phyloP scores from a whole-genome alignment of 768 basidiomycete genomes.

The Cyclocybe cylindracea region DNA sequence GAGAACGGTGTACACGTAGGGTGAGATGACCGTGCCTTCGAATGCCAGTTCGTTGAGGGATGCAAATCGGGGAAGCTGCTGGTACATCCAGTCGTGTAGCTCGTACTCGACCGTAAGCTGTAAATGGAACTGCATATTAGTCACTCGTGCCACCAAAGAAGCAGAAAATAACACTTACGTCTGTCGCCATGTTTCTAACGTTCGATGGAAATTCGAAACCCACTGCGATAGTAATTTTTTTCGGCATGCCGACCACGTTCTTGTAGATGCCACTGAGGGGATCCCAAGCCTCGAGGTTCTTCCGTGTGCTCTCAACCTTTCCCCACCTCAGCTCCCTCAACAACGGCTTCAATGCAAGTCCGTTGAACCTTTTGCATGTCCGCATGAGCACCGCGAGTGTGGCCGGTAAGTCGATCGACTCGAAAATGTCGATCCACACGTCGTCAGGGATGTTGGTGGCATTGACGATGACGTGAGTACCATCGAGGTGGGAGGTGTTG shows the following conservation, averaged over 20 bases:
- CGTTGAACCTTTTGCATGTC: constrained; percentile 23
- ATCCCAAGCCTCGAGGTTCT: constrained; percentile 26
- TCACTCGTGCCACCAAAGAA: not conserved
- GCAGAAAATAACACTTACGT: not conserved
- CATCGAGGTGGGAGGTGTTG: no score
- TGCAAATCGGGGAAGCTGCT: constrained; percentile 22
- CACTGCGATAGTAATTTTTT: constrained; percentile 21
- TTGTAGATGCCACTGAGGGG: constrained; percentile 4
- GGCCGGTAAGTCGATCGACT: constrained; percentile 17
- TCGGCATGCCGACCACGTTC: constrained; percentile 12
- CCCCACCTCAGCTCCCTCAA: constrained; percentile 26
- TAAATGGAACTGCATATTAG: not conserved
- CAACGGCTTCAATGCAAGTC: constrained; percentile 23
- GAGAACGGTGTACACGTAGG: constrained; percentile 23
- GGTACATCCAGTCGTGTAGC: constrained; percentile 22
- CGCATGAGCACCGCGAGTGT: constrained; percentile 21
- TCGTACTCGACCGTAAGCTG: constrained; percentile 14
- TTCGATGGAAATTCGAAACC: constrained; percentile 17
- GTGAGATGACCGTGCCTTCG: constrained; percentile 22
- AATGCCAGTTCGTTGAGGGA: constrained; percentile 23
- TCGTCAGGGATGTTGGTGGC: constrained; percentile 23
- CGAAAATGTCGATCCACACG: constrained; percentile 32
- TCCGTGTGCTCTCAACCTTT: constrained; percentile 14
- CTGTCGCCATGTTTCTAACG: constrained; percentile 1
- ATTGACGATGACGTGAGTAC: no score